These are phyloP conservation scores for Halophytophthora batemanensis DNA, from an alignment of 352 stramenopile genomes.

Conservation along the genomic window DNA sequence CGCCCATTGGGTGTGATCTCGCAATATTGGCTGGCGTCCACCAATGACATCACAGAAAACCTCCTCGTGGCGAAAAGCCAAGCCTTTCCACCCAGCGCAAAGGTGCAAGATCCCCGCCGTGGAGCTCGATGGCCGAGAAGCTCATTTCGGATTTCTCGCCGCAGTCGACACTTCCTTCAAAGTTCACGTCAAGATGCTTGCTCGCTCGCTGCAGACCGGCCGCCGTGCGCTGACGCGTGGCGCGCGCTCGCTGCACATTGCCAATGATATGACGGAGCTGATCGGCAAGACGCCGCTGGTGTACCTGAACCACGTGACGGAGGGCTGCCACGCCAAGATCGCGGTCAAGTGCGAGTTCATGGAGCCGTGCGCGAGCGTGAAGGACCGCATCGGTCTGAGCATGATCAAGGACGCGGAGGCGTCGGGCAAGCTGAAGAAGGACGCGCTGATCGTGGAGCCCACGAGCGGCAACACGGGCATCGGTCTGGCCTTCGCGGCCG, in stretches of 20 bases:
- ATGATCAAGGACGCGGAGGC: conserved; percentile 84
- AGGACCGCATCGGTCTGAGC: conserved; percentile 84
- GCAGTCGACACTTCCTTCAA: not conserved
- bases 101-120: too few relatives aligned
- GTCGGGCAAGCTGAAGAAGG: conserved; percentile 60
- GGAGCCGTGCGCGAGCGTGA: conserved; percentile 85
- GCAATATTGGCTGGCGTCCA: too few relatives aligned
- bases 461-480: conserved; percentile 96
- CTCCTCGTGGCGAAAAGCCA: too few relatives aligned
- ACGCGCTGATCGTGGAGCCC: conserved; percentile 91
- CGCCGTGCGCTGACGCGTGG: conserved; percentile 23
- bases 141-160: too few relatives aligned
- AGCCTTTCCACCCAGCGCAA: too few relatives aligned
- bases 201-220: not conserved
- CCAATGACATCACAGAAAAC: too few relatives aligned
- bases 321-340: conserved; percentile 79
- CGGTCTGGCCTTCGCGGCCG: conserved; percentile 90
- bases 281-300: conserved; percentile 95
- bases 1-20: too few relatives aligned
- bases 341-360: conserved; percentile 90
- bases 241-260: conserved; percentile 38
- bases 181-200: not conserved
- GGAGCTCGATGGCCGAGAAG: too few relatives aligned
- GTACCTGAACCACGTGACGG: conserved; percentile 86
- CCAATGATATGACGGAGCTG: conserved; percentile 92